Evolutionary conservation across 768 basidiomycete species (phyloP).

Genomic region (Pleurotus tuoliensis): DNA sequence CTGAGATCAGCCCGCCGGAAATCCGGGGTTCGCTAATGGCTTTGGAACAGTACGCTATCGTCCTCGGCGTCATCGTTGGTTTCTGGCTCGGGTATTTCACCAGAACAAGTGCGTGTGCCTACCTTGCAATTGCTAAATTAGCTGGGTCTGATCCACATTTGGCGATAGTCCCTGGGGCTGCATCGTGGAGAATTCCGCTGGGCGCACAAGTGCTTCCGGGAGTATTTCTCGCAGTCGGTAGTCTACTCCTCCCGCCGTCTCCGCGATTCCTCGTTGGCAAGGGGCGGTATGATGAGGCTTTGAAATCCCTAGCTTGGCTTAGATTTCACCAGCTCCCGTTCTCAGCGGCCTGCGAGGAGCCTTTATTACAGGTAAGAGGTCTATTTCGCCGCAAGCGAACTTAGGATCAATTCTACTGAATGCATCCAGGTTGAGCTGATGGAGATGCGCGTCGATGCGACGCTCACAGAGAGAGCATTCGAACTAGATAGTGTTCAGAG

Average conservation of each 20-base stretch:
- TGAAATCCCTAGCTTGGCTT: slow-evolving; percentile 50
- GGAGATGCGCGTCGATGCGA: slow-evolving; percentile 70
- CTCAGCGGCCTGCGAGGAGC: slow-evolving; percentile 46
- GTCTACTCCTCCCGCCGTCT: slow-evolving; percentile 55
- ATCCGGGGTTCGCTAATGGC: slow-evolving; percentile 75
- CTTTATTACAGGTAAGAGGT: slow-evolving; percentile 41
- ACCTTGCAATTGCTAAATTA: neutral
- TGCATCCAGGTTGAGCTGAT: slow-evolving; percentile 58
- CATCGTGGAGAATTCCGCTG: slow-evolving; percentile 77
- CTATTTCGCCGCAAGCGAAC: no score
- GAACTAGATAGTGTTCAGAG: slow-evolving; percentile 15
- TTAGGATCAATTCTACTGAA: neutral
- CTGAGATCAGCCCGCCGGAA: slow-evolving; percentile 81
- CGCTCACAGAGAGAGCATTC: slow-evolving; percentile 40
- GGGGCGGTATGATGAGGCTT: slow-evolving; percentile 56
- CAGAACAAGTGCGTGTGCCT: slow-evolving; percentile 44
- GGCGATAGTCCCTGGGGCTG: slow-evolving; percentile 49
- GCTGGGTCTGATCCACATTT: neutral
- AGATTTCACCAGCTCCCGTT: slow-evolving; percentile 35
- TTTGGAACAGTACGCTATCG: slow-evolving; percentile 78
- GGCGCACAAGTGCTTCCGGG: slow-evolving; percentile 71
- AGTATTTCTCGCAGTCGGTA: slow-evolving; percentile 58
- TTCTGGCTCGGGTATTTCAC: slow-evolving; percentile 83
- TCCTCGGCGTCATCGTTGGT: slow-evolving; percentile 75
- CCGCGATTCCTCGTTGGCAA: slow-evolving; percentile 53